Evolutionary conservation across 805 yeast species (phyloP).

Genomic region (Kuraishia molischiana): DNA sequence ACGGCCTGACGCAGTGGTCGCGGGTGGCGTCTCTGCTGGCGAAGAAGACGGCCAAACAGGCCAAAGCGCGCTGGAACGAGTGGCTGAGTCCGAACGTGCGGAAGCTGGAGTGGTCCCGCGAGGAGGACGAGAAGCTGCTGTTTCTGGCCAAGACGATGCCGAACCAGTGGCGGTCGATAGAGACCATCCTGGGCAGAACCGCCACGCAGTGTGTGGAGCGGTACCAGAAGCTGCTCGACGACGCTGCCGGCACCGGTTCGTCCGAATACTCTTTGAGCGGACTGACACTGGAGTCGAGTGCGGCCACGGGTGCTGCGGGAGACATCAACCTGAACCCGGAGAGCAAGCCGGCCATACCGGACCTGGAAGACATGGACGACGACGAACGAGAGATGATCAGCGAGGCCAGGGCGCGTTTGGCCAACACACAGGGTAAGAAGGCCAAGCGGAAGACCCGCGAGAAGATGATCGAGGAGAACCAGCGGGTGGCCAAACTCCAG

Average conservation of each 20-base stretch:
- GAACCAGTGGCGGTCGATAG: constrained; percentile 92
- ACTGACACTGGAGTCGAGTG: constrained; percentile 43
- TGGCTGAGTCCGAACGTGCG: constrained; percentile 70
- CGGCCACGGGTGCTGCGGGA: constrained; percentile 33
- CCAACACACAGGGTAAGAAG: constrained; percentile 90
- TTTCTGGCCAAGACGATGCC: constrained; percentile 65
- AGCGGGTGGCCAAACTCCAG: constrained; percentile 65
- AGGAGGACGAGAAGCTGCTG: constrained; percentile 68
- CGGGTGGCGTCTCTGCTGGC: constrained; percentile 80
- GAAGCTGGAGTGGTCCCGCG: constrained; percentile 57
- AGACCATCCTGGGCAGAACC: constrained; percentile 71
- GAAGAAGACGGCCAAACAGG: constrained; percentile 83
- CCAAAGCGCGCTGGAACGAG: constrained; percentile 88
- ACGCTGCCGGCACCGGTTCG: constrained; percentile 13
- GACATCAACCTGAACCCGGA: constrained; percentile 68
- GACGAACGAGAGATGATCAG: constrained; percentile 87
- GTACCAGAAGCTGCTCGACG: constrained; percentile 63
- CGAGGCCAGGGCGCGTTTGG: constrained; percentile 89
- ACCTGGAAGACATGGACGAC: constrained; percentile 69
- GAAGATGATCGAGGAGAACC: constrained; percentile 68
- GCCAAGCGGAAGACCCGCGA: constrained; percentile 88
- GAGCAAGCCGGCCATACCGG: constrained; percentile 73
- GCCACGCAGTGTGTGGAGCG: constrained; percentile 82
- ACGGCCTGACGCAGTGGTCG: constrained; percentile 93
- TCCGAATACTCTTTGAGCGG: constrained; percentile 16